Evolutionary conservation across 2,329 filamentous ascomycete species (phyloP), one percentile per base, ranked within the genome.

Genomic region (Podosphaera fusca): DNA sequence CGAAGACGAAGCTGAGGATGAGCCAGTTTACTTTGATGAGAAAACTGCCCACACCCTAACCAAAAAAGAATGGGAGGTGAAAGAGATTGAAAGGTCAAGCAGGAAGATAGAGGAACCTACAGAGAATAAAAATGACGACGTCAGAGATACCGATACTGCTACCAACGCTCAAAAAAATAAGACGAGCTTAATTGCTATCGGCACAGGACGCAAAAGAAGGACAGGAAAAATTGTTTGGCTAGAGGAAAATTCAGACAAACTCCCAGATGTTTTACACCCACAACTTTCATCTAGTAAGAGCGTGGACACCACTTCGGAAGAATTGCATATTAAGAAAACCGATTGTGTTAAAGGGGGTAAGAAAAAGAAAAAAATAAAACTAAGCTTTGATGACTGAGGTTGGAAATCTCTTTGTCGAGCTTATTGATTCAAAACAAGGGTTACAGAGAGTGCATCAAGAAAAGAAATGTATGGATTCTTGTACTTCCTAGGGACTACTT

Each of bases 1-100:
- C 59, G 80, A 82, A 62, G 81, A 82, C 46, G 80, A 87, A 59
- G 84, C 83, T 10, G 85, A 90, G 62, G 85, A 90, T 67, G 82
- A 75, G 55, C 86, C 86, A 0, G 74, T 87, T 0, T 80, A 87
- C 55, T 79, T 92, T 3, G 78, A 90, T 62, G 85, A 87, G 66
- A 74, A 77, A 3, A 84, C 80, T 55, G 83, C 86, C 57, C 75
- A 82, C 35, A 75, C 67, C 3, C 58, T 63, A 55, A 67, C 70
- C 36, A 68, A 67, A 51, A 66, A 67, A 14, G 67, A 69, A 58
- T 63, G 60, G 66, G 64, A 60, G 61, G 62, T 59, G 31, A 42
- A 34, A 21, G 61, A 62, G 29, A 61, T 58, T 56, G 62, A 64
- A 21, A 21, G 21, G 21, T 21, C 21, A 58, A 61, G 61, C 59